Evolutionary conservation across 2,329 filamentous ascomycete species (phyloP).

Genomic region (Teratosphaeria viscida): DNA sequence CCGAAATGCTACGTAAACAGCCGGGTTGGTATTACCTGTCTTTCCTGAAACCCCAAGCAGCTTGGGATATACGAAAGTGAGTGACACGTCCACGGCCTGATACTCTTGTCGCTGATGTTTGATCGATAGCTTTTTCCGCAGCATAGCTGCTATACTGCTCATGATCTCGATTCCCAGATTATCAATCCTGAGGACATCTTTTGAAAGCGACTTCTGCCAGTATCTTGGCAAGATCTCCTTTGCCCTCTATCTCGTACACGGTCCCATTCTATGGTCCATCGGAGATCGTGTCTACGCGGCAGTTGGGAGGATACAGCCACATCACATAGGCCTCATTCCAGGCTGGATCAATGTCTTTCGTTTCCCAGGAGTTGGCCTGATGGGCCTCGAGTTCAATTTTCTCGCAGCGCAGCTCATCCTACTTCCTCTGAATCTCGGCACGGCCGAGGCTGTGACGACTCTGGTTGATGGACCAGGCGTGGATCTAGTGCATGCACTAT

Average conservation of each 20-base stretch:
- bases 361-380: constrained; percentile 44
- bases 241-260: constrained; percentile 54
- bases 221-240: constrained; percentile 54
- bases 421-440: constrained; percentile 48
- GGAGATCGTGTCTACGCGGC: constrained; percentile 56
- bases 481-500: not conserved
- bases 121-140: constrained; percentile 21
- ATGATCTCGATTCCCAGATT: constrained; percentile 48
- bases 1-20: constrained; percentile 36
- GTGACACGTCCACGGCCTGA: not conserved
- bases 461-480: constrained; percentile 52
- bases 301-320: constrained; percentile 44
- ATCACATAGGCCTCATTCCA: constrained; percentile 41
- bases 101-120: not conserved
- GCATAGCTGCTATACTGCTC: constrained; percentile 43
- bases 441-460: constrained; percentile 47
- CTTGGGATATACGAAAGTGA: constrained; percentile 6
- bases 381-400: constrained; percentile 52
- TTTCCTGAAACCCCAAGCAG: constrained; percentile 31
- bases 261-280: constrained; percentile 48
- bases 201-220: constrained; percentile 49
- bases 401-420: constrained; percentile 50
- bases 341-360: constrained; percentile 48
- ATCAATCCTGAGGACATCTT: constrained; percentile 45
- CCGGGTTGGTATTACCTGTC: constrained; percentile 54